Evolutionary conservation across 768 basidiomycete genomes (phyloP), one percentile per base, ranked within the genome.

Genomic region (Pisolithus orientalis): DNA sequence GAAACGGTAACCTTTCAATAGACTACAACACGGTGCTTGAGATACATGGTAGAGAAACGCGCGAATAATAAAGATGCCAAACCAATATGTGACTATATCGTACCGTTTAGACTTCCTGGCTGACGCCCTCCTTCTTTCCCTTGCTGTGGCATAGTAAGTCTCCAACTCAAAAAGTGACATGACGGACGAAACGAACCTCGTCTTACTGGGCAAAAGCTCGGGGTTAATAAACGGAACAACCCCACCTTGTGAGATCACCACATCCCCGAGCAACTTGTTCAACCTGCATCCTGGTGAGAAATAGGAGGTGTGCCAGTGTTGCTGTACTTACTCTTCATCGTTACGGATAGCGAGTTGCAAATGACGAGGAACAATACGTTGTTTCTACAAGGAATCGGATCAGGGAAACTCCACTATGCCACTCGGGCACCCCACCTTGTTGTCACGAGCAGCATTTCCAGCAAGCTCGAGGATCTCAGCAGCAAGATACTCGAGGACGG

Each of bases 381-480:
- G 85, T 76, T 94, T 89, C 80, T 90, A 32, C 37, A 27, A 34
- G 0, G 11, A 10, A 2, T 42, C 17, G 7, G n/a, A 21, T 40
- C 51, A 24, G 61, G 24, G 1, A 1, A 0, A 11, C 37, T 21
- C 14, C 5, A 25, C 13, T 6, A 3, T n/a, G 25, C 42, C 32
- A 13, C 6, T 4, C 10, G 13, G 8, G 0, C 16, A 13, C 37
- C 57, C 44, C 21, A 65, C 67, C 66, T 68, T 67, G 62, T 67
- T 67, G 49, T 67, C 66, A 53, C 66, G 67, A 21, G 66, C 89
- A 14, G 89, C 88, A 60, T 89, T 88, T 39, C 92, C 92, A 56
- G 92, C 92, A 37, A 94, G 78, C 69, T 94, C 92, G 57, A 94
- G 85, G 68, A 94, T 93, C 70, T 94, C 92, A 44, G 92, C 92